Percentiles rank a stretch among this genome's conserved stretches.
Conservation (phyloP, 805 yeast species). For the Saccharomyces eubayanus region DNA sequence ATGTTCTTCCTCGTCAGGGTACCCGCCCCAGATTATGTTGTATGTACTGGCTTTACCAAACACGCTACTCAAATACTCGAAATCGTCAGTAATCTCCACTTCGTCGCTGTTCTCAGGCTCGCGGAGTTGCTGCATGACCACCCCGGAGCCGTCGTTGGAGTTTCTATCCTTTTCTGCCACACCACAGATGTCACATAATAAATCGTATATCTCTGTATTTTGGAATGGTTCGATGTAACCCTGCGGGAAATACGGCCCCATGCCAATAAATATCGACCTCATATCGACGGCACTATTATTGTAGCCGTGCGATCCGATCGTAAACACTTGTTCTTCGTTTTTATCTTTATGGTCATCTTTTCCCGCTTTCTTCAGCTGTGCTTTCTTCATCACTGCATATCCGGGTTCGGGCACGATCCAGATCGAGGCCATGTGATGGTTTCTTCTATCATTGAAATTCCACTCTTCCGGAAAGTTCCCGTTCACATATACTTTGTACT, state of each 20-base stretch:
- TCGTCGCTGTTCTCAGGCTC: slow-evolving; percentile 13
- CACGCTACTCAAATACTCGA: slow-evolving; percentile 19
- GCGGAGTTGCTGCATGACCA: background rate
- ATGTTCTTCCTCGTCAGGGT: slow-evolving; percentile 7
- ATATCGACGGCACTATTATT: slow-evolving; percentile 67
- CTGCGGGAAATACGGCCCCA: slow-evolving; percentile 64
- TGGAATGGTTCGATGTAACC: slow-evolving; percentile 48
- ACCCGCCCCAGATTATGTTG: slow-evolving; percentile 20
- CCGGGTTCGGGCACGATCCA: slow-evolving; percentile 84
- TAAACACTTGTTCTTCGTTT: background rate
- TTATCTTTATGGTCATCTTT: slow-evolving; percentile 16
- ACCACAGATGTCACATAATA: slow-evolving; percentile 58
- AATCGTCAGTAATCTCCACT: slow-evolving; percentile 44
- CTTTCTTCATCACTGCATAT: slow-evolving; percentile 58
- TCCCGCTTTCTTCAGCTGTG: slow-evolving; percentile 34
- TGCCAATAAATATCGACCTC: slow-evolving; percentile 73
- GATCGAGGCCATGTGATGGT: slow-evolving; percentile 67
- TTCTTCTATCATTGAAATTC: slow-evolving; percentile 24
- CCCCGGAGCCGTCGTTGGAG: background rate
- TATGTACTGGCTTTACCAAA: slow-evolving; percentile 13
- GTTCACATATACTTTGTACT: slow-evolving; percentile 41
- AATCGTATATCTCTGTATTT: slow-evolving; percentile 65
- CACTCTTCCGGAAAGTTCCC: slow-evolving; percentile 44
- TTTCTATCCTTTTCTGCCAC: slow-evolving; percentile 40
- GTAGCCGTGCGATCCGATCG: slow-evolving; percentile 74